phyloP scores from a whole-genome alignment of 2,329 filamentous ascomycete species.

The Ophiocordyceps polyrhachis-furcata region DNA sequence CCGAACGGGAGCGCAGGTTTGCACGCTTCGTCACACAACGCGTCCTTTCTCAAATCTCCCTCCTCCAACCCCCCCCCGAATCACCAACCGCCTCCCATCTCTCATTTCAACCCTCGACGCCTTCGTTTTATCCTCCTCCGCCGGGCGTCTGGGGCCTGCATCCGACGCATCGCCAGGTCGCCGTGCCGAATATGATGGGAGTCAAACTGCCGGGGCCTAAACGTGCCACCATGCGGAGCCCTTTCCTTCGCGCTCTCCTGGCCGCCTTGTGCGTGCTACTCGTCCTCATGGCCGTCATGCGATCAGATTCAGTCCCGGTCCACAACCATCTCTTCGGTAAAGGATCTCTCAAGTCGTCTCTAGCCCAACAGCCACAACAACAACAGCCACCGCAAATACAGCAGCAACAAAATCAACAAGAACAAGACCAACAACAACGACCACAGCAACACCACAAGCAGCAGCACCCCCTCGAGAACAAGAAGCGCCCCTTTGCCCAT shows the following conservation, averaged over 20 bases:
- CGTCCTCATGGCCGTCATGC: slow-evolving; percentile 21
- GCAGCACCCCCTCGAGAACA: slow-evolving; percentile 12
- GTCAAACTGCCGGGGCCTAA: slow-evolving; percentile 17
- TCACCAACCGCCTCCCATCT: too few species aligned
- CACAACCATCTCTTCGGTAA: slow-evolving; percentile 20
- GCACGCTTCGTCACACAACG: background rate
- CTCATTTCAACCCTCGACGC: background rate
- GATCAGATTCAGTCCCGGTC: slow-evolving; percentile 21
- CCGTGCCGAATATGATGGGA: slow-evolving; percentile 14
- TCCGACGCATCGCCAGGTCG: background rate
- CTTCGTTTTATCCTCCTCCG: background rate
- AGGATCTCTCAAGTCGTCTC: slow-evolving; percentile 10
- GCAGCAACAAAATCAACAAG: slow-evolving; percentile 13
- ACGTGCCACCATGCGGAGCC: slow-evolving; percentile 29
- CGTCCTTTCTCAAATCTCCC: background rate
- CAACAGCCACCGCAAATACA: slow-evolving; percentile 15
- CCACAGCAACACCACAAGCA: slow-evolving; percentile 7
- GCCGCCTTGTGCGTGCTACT: slow-evolving; percentile 24
- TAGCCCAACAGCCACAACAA: slow-evolving; percentile 12
- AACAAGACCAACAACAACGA: slow-evolving; percentile 10
- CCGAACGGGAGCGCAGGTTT: background rate
- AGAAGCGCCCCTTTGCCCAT: slow-evolving; percentile 5
- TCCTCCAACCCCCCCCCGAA: background rate
- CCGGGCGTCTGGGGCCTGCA: background rate
- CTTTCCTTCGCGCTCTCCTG: slow-evolving; percentile 24